Percentiles rank a stretch among this genome's conserved stretches.
phyloP scores from a whole-genome alignment of 176 grass and related monocot genomes.

The Zea mays region DNA sequence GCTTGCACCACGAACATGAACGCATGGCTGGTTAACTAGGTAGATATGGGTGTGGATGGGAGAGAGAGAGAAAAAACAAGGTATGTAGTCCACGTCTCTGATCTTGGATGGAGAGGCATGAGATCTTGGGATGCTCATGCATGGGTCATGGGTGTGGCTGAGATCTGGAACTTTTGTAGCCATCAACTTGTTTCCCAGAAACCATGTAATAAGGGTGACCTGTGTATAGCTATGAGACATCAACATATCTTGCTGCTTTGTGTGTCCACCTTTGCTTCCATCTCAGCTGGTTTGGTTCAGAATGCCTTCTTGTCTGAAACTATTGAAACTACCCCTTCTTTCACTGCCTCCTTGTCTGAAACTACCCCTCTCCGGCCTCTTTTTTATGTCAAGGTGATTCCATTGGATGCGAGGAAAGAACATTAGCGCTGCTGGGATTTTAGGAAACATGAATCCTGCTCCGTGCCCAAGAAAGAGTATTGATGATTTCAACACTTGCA shows the following conservation, averaged over 20 bases:
- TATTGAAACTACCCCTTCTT: not conserved
- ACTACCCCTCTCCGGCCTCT: too few relatives aligned
- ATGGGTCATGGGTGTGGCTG: conserved; percentile 1
- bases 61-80: not conserved
- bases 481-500: not conserved
- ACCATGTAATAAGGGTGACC: conserved; percentile 37
- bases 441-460: not conserved
- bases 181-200: conserved; percentile 43
- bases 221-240: conserved; percentile 32
- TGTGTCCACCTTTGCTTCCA: conserved; percentile 8
- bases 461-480: not conserved
- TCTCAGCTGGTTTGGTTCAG: not conserved
- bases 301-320: not conserved
- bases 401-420: not conserved
- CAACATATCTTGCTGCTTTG: not conserved
- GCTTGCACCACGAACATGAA: conserved; percentile 43
- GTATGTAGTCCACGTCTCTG: conserved; percentile 34
- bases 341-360: not conserved
- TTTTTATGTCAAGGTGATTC: not conserved
- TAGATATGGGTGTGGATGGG: conserved; percentile 25
- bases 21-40: conserved; percentile 32
- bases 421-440: not conserved
- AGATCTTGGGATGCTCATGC: conserved; percentile 29
- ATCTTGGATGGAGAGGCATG: not conserved
- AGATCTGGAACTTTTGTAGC: conserved; percentile 26